phyloP scores from a whole-genome alignment of 1,139 yeast genomes.

The Candida dubliniensis region DNA sequence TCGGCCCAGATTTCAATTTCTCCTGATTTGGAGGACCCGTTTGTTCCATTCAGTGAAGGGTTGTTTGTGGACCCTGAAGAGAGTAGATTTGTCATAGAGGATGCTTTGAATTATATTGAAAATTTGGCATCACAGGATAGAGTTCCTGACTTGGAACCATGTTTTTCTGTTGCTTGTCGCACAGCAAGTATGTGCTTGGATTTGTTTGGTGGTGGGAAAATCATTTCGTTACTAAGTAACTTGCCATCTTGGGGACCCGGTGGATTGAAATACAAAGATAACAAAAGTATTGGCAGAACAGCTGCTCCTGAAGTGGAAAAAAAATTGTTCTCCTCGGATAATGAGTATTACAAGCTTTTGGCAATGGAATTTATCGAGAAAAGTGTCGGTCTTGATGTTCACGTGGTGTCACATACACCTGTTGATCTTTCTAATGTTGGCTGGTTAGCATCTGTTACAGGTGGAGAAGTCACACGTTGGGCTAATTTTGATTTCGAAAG shows the following conservation, averaged over 20 bases:
- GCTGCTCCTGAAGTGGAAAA: conserved; percentile 56
- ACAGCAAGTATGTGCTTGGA: conserved; percentile 68
- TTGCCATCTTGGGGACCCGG: conserved; percentile 90
- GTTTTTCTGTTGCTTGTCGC: conserved; percentile 77
- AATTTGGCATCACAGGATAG: conserved; percentile 37
- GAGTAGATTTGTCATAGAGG: conserved; percentile 62
- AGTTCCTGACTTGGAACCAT: conserved; percentile 61
- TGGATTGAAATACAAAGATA: conserved; percentile 55
- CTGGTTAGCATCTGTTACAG: conserved; percentile 64
- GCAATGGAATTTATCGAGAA: conserved; percentile 56
- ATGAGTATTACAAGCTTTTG: conserved; percentile 60
- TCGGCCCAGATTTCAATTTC: conserved; percentile 67
- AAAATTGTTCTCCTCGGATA: conserved; percentile 55
- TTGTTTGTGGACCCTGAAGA: conserved; percentile 78
- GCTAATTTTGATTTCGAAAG: conserved; percentile 65
- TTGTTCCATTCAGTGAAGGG: conserved; percentile 78
- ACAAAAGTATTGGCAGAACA: conserved; percentile 34
- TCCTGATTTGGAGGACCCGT: conserved; percentile 76
- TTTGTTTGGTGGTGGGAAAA: conserved; percentile 75
- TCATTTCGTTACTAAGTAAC: conserved; percentile 64
- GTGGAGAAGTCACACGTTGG: conserved; percentile 70
- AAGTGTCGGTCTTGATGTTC: conserved; percentile 77
- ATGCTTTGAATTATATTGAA: conserved; percentile 65
- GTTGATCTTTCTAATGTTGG: conserved; percentile 79
- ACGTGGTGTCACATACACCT: conserved; percentile 63